Evolutionary conservation across 1,284 basidiomycete genomes (phyloP).

Genomic region (Malassezia globosa): DNA sequence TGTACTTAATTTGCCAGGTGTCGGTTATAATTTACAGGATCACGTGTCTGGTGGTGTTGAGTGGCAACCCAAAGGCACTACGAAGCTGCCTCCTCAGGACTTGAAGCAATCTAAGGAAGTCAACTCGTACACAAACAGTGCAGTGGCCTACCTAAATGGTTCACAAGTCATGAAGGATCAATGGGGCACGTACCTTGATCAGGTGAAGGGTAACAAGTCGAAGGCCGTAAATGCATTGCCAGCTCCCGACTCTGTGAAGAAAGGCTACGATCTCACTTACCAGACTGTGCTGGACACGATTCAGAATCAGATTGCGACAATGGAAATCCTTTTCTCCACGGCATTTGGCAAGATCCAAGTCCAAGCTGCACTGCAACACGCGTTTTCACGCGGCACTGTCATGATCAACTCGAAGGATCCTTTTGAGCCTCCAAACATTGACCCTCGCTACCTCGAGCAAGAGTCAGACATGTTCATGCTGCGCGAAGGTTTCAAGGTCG

Average conservation of each 20-base stretch:
- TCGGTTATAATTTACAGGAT: constrained; percentile 66
- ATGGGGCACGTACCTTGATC: constrained; percentile 45
- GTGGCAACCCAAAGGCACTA: constrained; percentile 52
- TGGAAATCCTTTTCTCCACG: constrained; percentile 32
- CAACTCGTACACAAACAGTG: constrained; percentile 59
- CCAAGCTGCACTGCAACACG: constrained; percentile 61
- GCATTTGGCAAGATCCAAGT: constrained; percentile 46
- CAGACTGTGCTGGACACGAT: constrained; percentile 52
- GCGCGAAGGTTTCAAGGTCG: constrained; percentile 56
- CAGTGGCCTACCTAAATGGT: constrained; percentile 58
- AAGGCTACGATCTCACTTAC: constrained; percentile 59
- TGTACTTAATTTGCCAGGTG: constrained; percentile 56
- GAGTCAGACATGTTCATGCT: constrained; percentile 53
- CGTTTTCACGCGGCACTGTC: constrained; percentile 52
- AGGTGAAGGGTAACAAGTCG: constrained; percentile 45
- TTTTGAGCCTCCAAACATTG: constrained; percentile 55
- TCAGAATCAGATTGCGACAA: constrained; percentile 34
- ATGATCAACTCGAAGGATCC: constrained; percentile 54
- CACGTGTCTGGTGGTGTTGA: constrained; percentile 51
- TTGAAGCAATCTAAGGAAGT: constrained; percentile 48
- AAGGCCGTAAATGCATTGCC: constrained; percentile 50
- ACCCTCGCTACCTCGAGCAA: constrained; percentile 54
- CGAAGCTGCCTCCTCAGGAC: constrained; percentile 38
- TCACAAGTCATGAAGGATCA: constrained; percentile 47
- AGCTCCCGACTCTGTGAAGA: constrained; percentile 53